Evolutionary conservation across 495 filamentous ascomycete genomes (phyloP), one percentile per base, ranked within the genome.

Genomic region (Podospora tetraspora): DNA sequence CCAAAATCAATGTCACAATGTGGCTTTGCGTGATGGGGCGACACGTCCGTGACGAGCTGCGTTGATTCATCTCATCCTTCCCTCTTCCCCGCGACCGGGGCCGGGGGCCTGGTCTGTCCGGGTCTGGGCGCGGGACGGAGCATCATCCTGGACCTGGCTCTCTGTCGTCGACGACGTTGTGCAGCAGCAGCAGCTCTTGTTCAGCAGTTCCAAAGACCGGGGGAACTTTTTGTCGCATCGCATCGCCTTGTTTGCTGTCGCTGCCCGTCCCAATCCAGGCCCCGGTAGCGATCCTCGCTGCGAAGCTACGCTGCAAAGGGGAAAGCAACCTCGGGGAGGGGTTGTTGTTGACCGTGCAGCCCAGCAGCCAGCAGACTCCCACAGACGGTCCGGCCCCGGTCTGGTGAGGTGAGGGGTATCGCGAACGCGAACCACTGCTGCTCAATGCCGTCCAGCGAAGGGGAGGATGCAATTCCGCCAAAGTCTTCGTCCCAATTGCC

Each of bases 1-100:
- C 30, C 65, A 52, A 52, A 52, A 65, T 22, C 58, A 59, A 66
- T 66, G 65, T 66, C 57, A 66, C 65, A 66, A 52, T 61, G 65
- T 66, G 65, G 30, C 62, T 64, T 19, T 56, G 43, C 22, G 60
- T 62, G 60, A 62, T 64, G 62, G 32, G 29, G 58, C 59, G 27
- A 60, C 59, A 9, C 16, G 43, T 34, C 23, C 24, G 59, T 66
- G 65, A 66, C 65, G 65, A 66, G 27, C 43, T 66, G 65, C 65
- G 60, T 61, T 52, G 57, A 66, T 66, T 66, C 65, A 66, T 66
- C 65, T 66, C 56, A 52, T n/a, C 19, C 34, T 7, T 7, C 29
- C 57, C 43, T 30, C 59, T 60, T 60, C 22, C 59, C 59, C 22
- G 21, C 27, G 43, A 52, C 43, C 43, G 37, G 13, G 43, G 8